Conservation (phyloP, 192 early-diverging fungal genomes). For the Coemansia sp. region DNA sequence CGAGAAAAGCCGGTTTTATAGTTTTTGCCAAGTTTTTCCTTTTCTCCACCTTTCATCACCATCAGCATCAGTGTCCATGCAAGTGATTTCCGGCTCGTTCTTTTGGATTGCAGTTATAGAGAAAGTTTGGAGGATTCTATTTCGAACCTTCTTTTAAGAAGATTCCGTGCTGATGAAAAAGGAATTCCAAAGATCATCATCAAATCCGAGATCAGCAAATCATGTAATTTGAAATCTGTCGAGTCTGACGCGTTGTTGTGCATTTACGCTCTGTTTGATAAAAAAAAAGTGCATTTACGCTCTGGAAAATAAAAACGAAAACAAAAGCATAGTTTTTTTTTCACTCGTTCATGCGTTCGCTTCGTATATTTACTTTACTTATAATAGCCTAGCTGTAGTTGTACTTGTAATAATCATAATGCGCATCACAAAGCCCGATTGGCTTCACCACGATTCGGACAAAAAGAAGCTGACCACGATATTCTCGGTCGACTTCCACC, state of each 20-base stretch:
- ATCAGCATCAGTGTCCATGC: background rate
- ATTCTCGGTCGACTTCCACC: conserved; percentile 89
- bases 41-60: background rate
- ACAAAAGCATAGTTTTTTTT: background rate
- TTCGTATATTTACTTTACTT: no score
- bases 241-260: no score
- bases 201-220: background rate
- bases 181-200: background rate
- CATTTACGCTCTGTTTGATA: background rate
- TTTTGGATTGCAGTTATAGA: background rate
- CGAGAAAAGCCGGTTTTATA: background rate
- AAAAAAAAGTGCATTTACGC: no score
- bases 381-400: background rate
- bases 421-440: conserved; percentile 70
- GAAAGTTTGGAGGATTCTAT: conserved; percentile 6
- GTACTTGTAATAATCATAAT: conserved; percentile 34
- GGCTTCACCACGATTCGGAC: conserved; percentile 74
- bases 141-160: conserved; percentile 19
- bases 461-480: conserved; percentile 66
- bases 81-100: background rate
- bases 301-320: background rate
- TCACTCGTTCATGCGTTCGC: background rate
- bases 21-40: background rate
- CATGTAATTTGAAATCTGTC: background rate
- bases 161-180: background rate